phyloP scores from a whole-genome alignment of 2,329 filamentous ascomycete genomes.

The Elsinoe perseae region DNA sequence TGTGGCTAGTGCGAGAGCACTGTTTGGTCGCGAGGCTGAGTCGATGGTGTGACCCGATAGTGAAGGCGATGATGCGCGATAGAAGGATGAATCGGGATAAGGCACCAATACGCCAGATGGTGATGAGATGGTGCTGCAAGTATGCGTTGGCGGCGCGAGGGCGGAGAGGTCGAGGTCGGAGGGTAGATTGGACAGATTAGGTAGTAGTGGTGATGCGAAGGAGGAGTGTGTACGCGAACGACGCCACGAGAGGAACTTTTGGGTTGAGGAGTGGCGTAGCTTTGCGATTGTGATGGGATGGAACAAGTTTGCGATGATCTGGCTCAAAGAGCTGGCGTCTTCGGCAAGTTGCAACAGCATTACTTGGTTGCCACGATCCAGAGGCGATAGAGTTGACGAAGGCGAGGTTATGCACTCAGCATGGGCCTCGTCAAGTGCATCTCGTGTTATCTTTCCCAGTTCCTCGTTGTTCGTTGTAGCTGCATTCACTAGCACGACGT shows the following conservation, averaged over 20 bases:
- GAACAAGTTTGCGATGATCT: constrained; percentile 67
- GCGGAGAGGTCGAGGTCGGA: constrained; percentile 5
- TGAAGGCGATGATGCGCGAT: constrained; percentile 1
- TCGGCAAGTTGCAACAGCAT: not conserved
- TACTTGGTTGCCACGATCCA: not conserved
- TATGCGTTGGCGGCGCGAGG: constrained; percentile 10
- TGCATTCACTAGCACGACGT: not conserved
- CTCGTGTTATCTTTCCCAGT: not conserved
- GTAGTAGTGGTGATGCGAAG: constrained; percentile 24
- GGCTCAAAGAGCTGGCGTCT: constrained; percentile 56
- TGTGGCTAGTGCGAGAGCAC: constrained; percentile 2
- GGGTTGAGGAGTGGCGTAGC: constrained; percentile 72
- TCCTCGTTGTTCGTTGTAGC: not conserved
- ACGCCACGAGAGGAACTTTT: constrained; percentile 71
- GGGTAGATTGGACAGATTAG: constrained; percentile 18
- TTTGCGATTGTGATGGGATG: constrained; percentile 69
- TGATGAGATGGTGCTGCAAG: constrained; percentile 24
- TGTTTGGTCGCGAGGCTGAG: not conserved
- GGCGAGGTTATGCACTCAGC: not conserved
- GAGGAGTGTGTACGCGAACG: constrained; percentile 15
- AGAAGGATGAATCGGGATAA: constrained; percentile 3
- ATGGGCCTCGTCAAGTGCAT: not conserved
- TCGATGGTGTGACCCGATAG: constrained; percentile 15
- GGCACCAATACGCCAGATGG: constrained; percentile 17
- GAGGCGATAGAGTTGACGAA: not conserved